These are phyloP conservation scores for Fusarium sp. DNA, from an alignment of 2,329 filamentous ascomycete genomes.

Conservation along the genomic window DNA sequence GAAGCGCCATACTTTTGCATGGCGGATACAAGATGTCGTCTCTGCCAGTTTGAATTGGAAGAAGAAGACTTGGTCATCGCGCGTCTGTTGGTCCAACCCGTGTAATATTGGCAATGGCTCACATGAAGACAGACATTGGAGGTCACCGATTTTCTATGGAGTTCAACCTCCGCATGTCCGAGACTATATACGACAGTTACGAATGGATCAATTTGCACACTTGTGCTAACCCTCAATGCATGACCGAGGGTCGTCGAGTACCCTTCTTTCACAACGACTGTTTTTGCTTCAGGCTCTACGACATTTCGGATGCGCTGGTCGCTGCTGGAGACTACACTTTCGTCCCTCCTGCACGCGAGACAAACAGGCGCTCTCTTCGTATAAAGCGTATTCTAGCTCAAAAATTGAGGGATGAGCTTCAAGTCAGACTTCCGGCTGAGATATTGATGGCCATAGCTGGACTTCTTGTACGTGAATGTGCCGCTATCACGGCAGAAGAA, in stretches of 20 bases:
- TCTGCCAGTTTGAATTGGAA: constrained; percentile 23
- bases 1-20: constrained; percentile 30
- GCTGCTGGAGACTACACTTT: constrained; percentile 20
- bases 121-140: constrained; percentile 12
- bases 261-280: constrained; percentile 25
- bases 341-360: constrained; percentile 10
- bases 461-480: constrained; percentile 27
- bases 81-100: constrained; percentile 17
- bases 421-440: constrained; percentile 21
- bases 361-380: not conserved
- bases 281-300: constrained; percentile 20
- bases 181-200: constrained; percentile 8
- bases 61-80: constrained; percentile 21
- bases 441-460: constrained; percentile 16
- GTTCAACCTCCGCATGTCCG: constrained; percentile 11
- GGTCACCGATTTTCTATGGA: constrained; percentile 16
- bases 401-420: constrained; percentile 8
- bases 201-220: constrained; percentile 21
- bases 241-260: constrained; percentile 10
- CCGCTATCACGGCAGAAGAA: constrained; percentile 12
- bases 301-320: constrained; percentile 14
- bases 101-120: constrained; percentile 2
- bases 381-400: constrained; percentile 2
- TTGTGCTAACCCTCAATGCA: constrained; percentile 4
- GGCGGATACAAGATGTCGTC: constrained; percentile 25